Base-by-base conservation (phyloP, 306 rosid genomes). In the Rosa rugosa region DNA sequence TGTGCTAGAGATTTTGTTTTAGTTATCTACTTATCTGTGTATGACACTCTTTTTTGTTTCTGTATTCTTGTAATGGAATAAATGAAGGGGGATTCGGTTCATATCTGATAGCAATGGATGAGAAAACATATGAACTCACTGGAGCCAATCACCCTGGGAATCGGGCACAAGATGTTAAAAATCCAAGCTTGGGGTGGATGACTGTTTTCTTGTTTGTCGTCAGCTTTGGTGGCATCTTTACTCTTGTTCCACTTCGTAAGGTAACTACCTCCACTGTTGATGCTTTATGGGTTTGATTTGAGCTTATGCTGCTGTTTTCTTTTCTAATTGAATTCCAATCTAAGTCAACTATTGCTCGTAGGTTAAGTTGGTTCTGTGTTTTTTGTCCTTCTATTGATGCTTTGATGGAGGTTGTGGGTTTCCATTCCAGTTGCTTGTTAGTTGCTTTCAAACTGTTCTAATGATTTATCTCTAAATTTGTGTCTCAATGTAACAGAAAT, bases 131-230 rank as follows among this genome's bases (percentile, higher is more conserved):
- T 59, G 80, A 91, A 64, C 91, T 94, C 12, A 88, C 92, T 50
- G 98, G 98, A 63, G 65, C 90, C 49, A 91, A 91, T 85, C 92
- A 92, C 71, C 97, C 97, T n/a, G 97, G 98, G 63, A 94, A 94
- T 77, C 84, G 97, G 73, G 92, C 94, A 12, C 90, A 89, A 77
- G 98, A 94, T 87, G 86, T 94, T 77, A 94, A 77, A 76, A 94
- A 89, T 79, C 94, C 97, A 13, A 87, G 97, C 66, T 81, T 94
- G 87, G 86, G 86, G 79, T 94, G 98, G 98, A 92, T 94, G 98
- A 89, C 86, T 18, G 93, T 92, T 51, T 92, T 92, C 88, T 40
- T 84, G 75, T 91, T 92, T 81, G 90, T 90, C 27, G 97, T 94
- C 82, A 79, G 98, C 86, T 94, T 94, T 81, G 94, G 90, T 45